Conservation (phyloP, 2,329 filamentous ascomycete species). For the Colletotrichum acutatum region DNA sequence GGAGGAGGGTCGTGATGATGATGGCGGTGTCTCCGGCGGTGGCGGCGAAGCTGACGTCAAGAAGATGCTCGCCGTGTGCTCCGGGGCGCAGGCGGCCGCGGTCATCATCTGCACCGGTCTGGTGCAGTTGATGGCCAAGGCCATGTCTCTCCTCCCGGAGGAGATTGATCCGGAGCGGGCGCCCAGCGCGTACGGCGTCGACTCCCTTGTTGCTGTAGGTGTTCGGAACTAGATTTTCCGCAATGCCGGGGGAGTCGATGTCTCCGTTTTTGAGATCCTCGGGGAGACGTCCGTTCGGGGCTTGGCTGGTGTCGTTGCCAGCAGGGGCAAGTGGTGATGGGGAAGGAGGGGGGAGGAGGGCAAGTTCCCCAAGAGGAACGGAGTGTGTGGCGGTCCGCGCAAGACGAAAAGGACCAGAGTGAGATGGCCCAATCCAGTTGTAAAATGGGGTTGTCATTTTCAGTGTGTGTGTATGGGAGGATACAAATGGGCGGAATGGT, state of each 20-base stretch:
- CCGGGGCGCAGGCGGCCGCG: conserved; percentile 44
- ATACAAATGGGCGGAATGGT: neutral
- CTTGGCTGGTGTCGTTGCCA: conserved; percentile 15
- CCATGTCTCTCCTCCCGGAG: conserved; percentile 56
- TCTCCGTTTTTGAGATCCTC: conserved; percentile 33
- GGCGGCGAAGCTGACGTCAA: conserved; percentile 40
- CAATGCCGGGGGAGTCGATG: conserved; percentile 32
- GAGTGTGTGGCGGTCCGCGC: neutral
- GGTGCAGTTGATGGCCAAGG: conserved; percentile 53
- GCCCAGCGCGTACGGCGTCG: conserved; percentile 60
- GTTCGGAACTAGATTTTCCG: conserved; percentile 35
- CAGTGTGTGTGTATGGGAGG: neutral
- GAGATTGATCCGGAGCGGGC: conserved; percentile 56
- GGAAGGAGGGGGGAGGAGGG: neutral
- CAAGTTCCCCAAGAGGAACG: neutral
- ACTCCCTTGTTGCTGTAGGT: conserved; percentile 62
- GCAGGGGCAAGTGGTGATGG: conserved; percentile 17
- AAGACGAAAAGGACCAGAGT: neutral
- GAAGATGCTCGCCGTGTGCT: conserved; percentile 45
- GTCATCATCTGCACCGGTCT: conserved; percentile 50
- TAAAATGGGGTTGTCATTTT: neutral
- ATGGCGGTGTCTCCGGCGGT: conserved; percentile 4
- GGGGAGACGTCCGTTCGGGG: conserved; percentile 27
- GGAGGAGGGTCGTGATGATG: neutral
- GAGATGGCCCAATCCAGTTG: neutral